Percentiles rank a stretch among this genome's conserved stretches.
These are phyloP conservation scores for Blumeriella jaapii DNA, from an alignment of 2,329 filamentous ascomycete genomes.

Conservation along the genomic window DNA sequence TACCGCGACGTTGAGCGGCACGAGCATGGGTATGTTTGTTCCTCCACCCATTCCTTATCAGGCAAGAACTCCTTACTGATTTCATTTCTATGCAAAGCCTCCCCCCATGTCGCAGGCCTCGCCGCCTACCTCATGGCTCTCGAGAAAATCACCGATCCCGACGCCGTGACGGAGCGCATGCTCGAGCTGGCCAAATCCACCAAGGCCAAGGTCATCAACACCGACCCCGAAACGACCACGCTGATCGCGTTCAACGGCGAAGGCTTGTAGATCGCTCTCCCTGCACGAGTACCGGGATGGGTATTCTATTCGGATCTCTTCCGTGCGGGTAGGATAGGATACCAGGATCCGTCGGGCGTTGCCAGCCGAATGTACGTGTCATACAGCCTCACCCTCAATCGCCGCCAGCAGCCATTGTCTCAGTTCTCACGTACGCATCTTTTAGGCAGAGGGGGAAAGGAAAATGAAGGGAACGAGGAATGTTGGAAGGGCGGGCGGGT, in stretches of 20 bases:
- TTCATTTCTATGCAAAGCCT: conserved; percentile 34
- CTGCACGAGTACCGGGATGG: too few species aligned
- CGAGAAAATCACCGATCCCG: conserved; percentile 31
- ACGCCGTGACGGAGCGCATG: conserved; percentile 30
- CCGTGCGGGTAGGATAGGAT: too few species aligned
- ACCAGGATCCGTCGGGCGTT: too few species aligned
- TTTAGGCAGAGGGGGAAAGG: too few species aligned
- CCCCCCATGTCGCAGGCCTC: conserved; percentile 55
- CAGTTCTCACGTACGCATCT: too few species aligned
- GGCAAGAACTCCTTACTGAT: neutral
- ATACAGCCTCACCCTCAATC: too few species aligned
- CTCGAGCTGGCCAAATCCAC: conserved; percentile 28
- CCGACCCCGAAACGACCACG: conserved; percentile 37
- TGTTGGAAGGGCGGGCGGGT: too few species aligned
- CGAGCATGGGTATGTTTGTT: conserved; percentile 38
- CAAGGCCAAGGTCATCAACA: conserved; percentile 27
- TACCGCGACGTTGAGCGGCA: conserved; percentile 42
- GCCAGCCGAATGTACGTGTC: too few species aligned
- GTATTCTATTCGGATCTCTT: too few species aligned
- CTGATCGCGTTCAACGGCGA: conserved; percentile 44
- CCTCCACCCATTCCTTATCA: neutral
- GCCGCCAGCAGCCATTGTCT: too few species aligned
- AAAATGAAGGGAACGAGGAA: too few species aligned
- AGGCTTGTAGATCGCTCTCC: conserved; percentile 12
- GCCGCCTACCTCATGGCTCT: conserved; percentile 53